These are phyloP conservation scores for Tephrocybe rancida DNA, from an alignment of 768 basidiomycete species.

Conservation along the genomic window DNA sequence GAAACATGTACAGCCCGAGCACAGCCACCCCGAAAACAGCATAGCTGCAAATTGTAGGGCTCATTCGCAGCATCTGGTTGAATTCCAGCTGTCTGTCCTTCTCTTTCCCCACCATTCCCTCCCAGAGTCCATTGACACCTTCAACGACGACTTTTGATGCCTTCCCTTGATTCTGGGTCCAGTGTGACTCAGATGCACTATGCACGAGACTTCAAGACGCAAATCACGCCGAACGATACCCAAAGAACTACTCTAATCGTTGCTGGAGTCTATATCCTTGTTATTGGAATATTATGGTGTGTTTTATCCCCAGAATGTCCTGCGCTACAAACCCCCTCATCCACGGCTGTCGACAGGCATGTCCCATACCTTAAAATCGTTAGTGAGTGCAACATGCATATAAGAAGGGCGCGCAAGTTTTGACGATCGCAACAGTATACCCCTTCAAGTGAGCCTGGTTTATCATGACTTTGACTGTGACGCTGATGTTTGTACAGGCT, in stretches of 20 bases:
- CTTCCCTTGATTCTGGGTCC: conserved; percentile 5
- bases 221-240: conserved; percentile 67
- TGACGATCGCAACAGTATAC: conserved; percentile 55
- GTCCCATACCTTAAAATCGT: conserved; percentile 71
- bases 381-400: conserved; percentile 53
- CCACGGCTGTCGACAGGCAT: conserved; percentile 54
- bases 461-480: neutral
- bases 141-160: conserved; percentile 10
- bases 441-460: conserved; percentile 41
- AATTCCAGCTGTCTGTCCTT: neutral
- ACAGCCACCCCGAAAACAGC: conserved; percentile 12
- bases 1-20: conserved; percentile 1
- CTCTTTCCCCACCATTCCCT: neutral
- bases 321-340: too few species aligned
- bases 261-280: conserved; percentile 72
- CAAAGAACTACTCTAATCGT: conserved; percentile 80
- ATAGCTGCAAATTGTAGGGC: neutral
- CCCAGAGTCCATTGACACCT: neutral
- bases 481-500: conserved; percentile 43
- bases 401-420: neutral
- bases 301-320: conserved; percentile 23
- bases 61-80: too few species aligned
- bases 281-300: conserved; percentile 81
- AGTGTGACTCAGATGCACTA: conserved; percentile 21
- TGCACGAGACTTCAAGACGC: conserved; percentile 41